Evolutionary conservation across 2,329 filamentous ascomycete genomes (phyloP).

Genomic region (Pseudogymnoascus sp.): DNA sequence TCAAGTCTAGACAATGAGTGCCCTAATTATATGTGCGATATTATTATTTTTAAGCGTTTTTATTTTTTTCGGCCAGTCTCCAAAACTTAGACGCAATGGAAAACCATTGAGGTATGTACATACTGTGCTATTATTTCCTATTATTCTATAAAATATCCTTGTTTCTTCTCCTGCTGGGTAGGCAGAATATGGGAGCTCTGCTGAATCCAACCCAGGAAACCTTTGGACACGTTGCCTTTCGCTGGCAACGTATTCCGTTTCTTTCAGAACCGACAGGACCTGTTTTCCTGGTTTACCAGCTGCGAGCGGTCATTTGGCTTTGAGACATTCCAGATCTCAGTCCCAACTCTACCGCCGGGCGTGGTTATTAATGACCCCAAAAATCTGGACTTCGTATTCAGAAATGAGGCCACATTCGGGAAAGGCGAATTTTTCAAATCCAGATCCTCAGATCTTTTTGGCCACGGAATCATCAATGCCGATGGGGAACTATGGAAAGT

Average conservation of each 20-base stretch:
- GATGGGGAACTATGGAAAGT: constrained; percentile 56
- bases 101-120: constrained; percentile 22
- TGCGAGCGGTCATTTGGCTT: constrained; percentile 49
- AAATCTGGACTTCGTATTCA: constrained; percentile 56
- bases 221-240: constrained; percentile 37
- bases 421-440: constrained; percentile 56
- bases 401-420: constrained; percentile 50
- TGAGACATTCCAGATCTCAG: constrained; percentile 54
- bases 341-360: constrained; percentile 54
- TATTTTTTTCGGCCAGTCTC: constrained; percentile 4
- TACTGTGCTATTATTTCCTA: not conserved
- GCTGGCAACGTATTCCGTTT: constrained; percentile 55
- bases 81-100: constrained; percentile 24
- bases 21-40: not conserved
- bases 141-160: not conserved
- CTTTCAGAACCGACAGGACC: constrained; percentile 48
- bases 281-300: constrained; percentile 55
- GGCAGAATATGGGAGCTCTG: not conserved
- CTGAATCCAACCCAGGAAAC: constrained; percentile 20
- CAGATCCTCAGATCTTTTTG: constrained; percentile 55
- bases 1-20: not conserved
- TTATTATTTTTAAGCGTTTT: not conserved
- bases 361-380: constrained; percentile 55
- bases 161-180: not conserved
- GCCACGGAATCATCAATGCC: constrained; percentile 58